Evolutionary conservation across 192 early-diverging fungal genomes (phyloP), one percentile per base, ranked within the genome.

Genomic region (Umbelopsis ramanniana): DNA sequence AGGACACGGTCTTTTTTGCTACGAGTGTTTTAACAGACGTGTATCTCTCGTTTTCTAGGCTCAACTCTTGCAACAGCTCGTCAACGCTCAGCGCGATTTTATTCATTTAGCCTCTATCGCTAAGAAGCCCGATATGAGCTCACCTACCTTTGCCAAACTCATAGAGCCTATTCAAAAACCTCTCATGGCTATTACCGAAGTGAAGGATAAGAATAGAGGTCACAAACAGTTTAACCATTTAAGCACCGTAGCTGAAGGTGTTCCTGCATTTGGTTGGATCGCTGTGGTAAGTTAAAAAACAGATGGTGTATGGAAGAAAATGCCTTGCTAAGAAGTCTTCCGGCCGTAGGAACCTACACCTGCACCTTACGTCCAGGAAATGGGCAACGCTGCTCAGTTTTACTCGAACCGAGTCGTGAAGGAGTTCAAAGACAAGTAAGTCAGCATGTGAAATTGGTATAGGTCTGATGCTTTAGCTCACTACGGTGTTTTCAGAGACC

Each of bases 211-310:
- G 68, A 94, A 96, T 83, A 84, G 97, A 43, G 79, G 90, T 19
- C 88, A 83, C 29, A 85, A 90, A 43, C 71, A 89, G 33, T 93
- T 89, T 76, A 92, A 91, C 77, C 93, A 97, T 72, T 82, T 99
- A 72, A 88, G 91, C 35, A 82, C 90, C 12, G 90, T 99, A 19
- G 90, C 90, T 50, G 96, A 99, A 73, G 95, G 95, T 75, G 89
- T 94, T 55, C 87, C 92, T 23, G 96, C 93, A 24, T 87, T 99
- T 70, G 93, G 93, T 23, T 99, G 97, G 97, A 92, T 97, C 43
- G 87, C 90, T 3, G 85, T 95, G 22, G 90, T 90, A 79, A 68
- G 86, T 82, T 6, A 5, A 67, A 11, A 52, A 9, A 54, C 29
- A 9, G 26, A 23, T 14, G 53, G 3, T 7, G 6, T 52, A 9